phyloP scores from a whole-genome alignment of 1,139 yeast genomes.

The Suhomyces terraborum region DNA sequence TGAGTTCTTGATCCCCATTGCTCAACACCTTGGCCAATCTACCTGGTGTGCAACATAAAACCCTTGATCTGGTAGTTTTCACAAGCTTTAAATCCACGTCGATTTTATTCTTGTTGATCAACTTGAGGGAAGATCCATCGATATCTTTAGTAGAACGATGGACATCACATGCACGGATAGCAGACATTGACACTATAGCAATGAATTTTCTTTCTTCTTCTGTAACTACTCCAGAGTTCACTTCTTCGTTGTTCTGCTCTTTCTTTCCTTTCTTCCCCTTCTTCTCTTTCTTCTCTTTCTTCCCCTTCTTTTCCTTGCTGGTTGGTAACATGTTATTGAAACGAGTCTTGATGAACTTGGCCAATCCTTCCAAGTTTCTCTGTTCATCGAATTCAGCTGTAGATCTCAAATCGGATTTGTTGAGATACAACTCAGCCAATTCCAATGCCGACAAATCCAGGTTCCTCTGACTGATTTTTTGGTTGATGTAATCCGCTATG shows the following conservation, averaged over 20 bases:
- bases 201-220: conserved; percentile 48
- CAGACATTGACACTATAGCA: conserved; percentile 66
- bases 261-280: conserved; percentile 19
- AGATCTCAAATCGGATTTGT: conserved; percentile 49
- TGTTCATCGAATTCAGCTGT: conserved; percentile 51
- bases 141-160: conserved; percentile 60
- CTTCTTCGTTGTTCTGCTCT: conserved; percentile 16
- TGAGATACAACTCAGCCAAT: conserved; percentile 57
- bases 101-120: conserved; percentile 67
- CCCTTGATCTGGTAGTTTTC: conserved; percentile 49
- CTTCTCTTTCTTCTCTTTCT: conserved; percentile 27
- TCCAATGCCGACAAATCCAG: conserved; percentile 65
- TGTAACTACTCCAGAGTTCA: conserved; percentile 4
- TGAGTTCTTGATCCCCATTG: conserved; percentile 40
- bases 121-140: conserved; percentile 59
- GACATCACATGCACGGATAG: conserved; percentile 72
- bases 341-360: conserved; percentile 44
- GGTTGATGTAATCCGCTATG: conserved; percentile 61
- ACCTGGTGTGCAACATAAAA: conserved; percentile 67
- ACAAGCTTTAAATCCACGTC: conserved; percentile 58
- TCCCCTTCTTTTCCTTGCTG: conserved; percentile 25
- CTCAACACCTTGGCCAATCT: conserved; percentile 55
- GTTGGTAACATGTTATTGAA: conserved; percentile 48
- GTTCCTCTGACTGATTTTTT: conserved; percentile 51
- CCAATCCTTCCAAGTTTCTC: conserved; percentile 50